Evolutionary conservation across 768 basidiomycete genomes (phyloP).

Genomic region (Rhodotorula babjevae): DNA sequence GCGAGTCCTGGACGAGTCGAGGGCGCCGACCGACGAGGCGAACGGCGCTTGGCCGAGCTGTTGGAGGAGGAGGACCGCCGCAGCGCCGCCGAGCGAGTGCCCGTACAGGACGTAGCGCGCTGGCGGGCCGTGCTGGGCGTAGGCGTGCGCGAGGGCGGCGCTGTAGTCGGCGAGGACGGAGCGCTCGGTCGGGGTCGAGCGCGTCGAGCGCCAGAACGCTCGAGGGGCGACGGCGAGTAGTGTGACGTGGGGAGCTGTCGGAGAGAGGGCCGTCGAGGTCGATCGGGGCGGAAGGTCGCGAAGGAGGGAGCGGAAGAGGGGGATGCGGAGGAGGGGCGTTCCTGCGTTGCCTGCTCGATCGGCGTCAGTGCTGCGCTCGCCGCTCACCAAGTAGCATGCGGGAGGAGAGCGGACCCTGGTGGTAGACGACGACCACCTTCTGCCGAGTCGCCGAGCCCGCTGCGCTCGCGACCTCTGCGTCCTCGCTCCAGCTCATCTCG

Average conservation of each 20-base stretch:
- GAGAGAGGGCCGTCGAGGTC: no score
- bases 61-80: constrained; percentile 50
- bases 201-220: constrained; percentile 55
- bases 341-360: constrained; percentile 53
- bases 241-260: constrained; percentile 15
- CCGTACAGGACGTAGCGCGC: constrained; percentile 44
- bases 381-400: no score
- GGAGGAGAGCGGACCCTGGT: no score
- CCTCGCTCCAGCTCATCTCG: constrained; percentile 31
- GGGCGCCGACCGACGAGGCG: no score
- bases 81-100: constrained; percentile 55
- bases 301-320: constrained; percentile 49
- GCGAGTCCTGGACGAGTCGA: no score
- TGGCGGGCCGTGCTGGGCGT: not conserved
- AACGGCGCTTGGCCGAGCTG: constrained; percentile 27
- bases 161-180: constrained; percentile 52
- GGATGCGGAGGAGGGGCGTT: constrained; percentile 53
- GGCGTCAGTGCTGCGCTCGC: not conserved
- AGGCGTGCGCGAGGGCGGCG: constrained; percentile 19
- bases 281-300: constrained; percentile 2
- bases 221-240: constrained; percentile 53
- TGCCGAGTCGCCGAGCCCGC: not conserved
- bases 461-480: not conserved
- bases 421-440: constrained; percentile 46
- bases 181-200: constrained; percentile 48